Conservation (phyloP, 768 basidiomycete genomes). For the Obba rivulosa region DNA sequence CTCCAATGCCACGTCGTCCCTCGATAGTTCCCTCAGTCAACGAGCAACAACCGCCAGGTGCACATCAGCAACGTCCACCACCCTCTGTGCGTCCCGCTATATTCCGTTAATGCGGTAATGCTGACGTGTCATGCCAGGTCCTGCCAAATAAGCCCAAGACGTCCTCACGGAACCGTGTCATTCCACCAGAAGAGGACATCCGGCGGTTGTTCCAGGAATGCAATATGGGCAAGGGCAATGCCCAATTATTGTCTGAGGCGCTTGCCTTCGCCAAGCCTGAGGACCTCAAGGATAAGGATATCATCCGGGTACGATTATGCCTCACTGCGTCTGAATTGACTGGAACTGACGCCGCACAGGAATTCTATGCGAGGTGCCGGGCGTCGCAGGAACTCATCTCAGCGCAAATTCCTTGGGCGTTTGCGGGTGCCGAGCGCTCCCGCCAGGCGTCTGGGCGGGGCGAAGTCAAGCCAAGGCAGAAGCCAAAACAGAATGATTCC, state of each 20-base stretch:
- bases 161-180: conserved; percentile 35
- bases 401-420: conserved; percentile 89
- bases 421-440: conserved; percentile 72
- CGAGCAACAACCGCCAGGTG: conserved; percentile 2
- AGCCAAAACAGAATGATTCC: background rate
- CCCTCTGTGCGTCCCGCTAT: conserved; percentile 6
- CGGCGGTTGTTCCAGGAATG: conserved; percentile 81
- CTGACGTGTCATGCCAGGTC: background rate
- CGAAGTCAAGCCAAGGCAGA: conserved; percentile 6
- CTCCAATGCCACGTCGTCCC: conserved; percentile 37
- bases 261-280: conserved; percentile 66
- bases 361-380: conserved; percentile 76
- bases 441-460: conserved; percentile 25
- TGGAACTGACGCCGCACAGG: conserved; percentile 44
- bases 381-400: conserved; percentile 80
- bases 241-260: conserved; percentile 65
- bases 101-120: background rate
- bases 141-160: conserved; percentile 15
- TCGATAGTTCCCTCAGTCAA: background rate
- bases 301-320: conserved; percentile 54
- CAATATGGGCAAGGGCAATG: conserved; percentile 78
- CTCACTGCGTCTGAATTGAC: conserved; percentile 1
- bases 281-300: conserved; percentile 51
- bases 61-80: conserved; percentile 8
- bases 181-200: conserved; percentile 83